Evolutionary conservation across 2,329 filamentous ascomycete genomes (phyloP).

Genomic region (Aspergillus flavus): DNA sequence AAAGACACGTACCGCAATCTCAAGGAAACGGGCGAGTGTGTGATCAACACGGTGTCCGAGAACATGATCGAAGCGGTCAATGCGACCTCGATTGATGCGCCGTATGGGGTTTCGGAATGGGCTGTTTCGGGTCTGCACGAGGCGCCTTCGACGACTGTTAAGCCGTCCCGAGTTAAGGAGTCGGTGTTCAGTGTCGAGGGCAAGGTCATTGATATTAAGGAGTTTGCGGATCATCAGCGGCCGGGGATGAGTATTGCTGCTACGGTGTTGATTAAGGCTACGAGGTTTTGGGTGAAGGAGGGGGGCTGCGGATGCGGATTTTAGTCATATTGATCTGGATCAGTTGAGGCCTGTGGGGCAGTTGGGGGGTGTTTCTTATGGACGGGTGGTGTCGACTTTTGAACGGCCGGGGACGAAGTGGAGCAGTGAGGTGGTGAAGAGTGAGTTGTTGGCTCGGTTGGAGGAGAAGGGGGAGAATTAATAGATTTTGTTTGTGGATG

Average conservation of each 20-base stretch:
- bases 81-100: conserved; percentile 71
- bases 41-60: conserved; percentile 84
- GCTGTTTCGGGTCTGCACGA: conserved; percentile 74
- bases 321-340: conserved; percentile 71
- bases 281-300: conserved; percentile 81
- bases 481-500: background rate
- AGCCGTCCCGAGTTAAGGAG: conserved; percentile 73
- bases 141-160: conserved; percentile 64
- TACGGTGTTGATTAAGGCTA: conserved; percentile 75
- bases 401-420: conserved; percentile 62
- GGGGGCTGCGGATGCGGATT: conserved; percentile 80
- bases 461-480: conserved; percentile 6
- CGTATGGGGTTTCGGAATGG: conserved; percentile 78
- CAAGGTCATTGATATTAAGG: conserved; percentile 69
- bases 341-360: conserved; percentile 75
- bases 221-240: conserved; percentile 70
- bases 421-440: conserved; percentile 23
- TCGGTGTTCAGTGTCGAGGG: conserved; percentile 80
- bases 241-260: conserved; percentile 74
- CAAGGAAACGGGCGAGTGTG: conserved; percentile 69
- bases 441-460: conserved; percentile 17
- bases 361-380: conserved; percentile 85
- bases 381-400: conserved; percentile 64
- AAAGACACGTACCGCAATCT: conserved; percentile 81
- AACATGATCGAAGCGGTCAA: conserved; percentile 86